A percentile compares a stretch with the other conserved stretches of the same genome.
Conservation (phyloP, 1,139 yeast genomes). For the Waltiozyma sp. region DNA sequence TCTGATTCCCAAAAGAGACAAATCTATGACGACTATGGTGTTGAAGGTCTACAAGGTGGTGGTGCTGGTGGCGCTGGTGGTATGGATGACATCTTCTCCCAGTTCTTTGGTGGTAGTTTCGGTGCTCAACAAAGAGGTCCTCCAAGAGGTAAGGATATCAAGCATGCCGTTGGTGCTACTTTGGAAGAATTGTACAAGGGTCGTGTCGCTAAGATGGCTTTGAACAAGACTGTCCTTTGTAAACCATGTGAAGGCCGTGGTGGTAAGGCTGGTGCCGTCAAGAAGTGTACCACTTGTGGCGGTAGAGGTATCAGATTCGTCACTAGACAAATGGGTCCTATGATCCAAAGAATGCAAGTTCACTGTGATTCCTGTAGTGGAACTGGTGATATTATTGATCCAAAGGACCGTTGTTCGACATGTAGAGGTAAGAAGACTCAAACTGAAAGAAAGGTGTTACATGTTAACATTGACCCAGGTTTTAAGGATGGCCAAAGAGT, state of each 20-base stretch:
- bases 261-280: constrained; percentile 87
- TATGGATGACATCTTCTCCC: constrained; percentile 85
- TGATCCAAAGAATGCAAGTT: constrained; percentile 96
- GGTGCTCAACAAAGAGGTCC: constrained; percentile 76
- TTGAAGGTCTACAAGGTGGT: constrained; percentile 77
- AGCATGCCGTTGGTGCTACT: constrained; percentile 75
- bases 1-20: constrained; percentile 85
- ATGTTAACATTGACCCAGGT: constrained; percentile 94
- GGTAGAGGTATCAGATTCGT: constrained; percentile 91
- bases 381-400: constrained; percentile 78
- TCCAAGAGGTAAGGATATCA: constrained; percentile 77
- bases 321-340: constrained; percentile 98
- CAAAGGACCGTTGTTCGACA: constrained; percentile 78
- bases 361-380: constrained; percentile 91
- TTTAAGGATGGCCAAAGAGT: constrained; percentile 92
- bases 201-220: constrained; percentile 84
- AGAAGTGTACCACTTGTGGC: constrained; percentile 74
- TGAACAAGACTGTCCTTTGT: constrained; percentile 87
- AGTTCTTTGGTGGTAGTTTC: constrained; percentile 73
- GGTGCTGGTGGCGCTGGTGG: constrained; percentile 64
- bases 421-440: constrained; percentile 87
- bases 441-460: constrained; percentile 83
- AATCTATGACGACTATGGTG: constrained; percentile 81
- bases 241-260: constrained; percentile 88
- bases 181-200: constrained; percentile 94